These are phyloP conservation scores for Volvariella surrecta DNA, from an alignment of 1,284 basidiomycete genomes.

Conservation along the genomic window DNA sequence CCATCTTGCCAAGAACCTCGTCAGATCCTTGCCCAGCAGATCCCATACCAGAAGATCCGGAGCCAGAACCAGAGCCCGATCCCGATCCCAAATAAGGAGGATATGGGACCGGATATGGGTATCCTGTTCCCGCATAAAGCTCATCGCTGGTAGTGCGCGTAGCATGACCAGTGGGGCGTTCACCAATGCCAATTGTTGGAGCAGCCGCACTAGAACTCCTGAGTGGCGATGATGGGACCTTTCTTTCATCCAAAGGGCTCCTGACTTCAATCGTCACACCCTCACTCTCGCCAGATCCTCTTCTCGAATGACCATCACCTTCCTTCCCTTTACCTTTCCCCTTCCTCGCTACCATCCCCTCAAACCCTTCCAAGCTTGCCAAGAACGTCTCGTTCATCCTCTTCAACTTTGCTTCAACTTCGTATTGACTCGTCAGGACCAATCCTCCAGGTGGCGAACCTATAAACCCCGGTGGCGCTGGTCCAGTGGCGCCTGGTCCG, in stretches of 20 bases:
- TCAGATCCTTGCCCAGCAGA: constrained; percentile 4
- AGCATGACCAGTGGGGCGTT: too few species aligned
- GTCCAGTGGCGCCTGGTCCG: neutral
- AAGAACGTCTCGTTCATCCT: constrained; percentile 60
- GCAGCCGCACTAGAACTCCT: too few species aligned
- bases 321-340: neutral
- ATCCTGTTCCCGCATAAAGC: neutral
- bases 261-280: neutral
- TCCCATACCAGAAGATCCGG: neutral
- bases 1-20: constrained; percentile 7
- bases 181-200: too few species aligned
- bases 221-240: too few species aligned
- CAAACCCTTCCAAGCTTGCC: constrained; percentile 42
- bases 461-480: neutral
- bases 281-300: neutral
- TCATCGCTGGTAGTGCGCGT: neutral
- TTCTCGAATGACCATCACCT: neutral
- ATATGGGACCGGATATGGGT: neutral
- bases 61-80: neutral
- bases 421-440: constrained; percentile 52
- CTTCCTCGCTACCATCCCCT: neutral
- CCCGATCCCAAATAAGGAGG: neutral
- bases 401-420: constrained; percentile 52
- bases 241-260: too few species aligned
- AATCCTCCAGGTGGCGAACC: constrained; percentile 6